A percentile compares a stretch with the other conserved stretches of the same genome.
phyloP scores from a whole-genome alignment of 2,329 filamentous ascomycete species.

The Botryotinia globosa region DNA sequence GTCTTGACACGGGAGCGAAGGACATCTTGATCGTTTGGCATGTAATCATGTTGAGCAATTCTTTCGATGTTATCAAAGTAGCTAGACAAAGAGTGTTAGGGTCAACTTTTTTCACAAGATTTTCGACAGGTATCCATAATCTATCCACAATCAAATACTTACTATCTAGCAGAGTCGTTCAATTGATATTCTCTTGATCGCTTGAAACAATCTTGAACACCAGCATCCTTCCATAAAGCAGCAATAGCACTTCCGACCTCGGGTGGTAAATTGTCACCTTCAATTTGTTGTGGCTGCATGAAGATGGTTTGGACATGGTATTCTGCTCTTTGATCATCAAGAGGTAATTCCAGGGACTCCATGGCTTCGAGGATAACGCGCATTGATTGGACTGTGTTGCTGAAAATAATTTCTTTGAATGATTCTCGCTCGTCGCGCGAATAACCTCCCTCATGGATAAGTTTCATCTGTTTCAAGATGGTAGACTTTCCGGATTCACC shows the following conservation, averaged over 20 bases:
- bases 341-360: slow-evolving; percentile 77
- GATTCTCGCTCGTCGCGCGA: slow-evolving; percentile 93
- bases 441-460: slow-evolving; percentile 98
- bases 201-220: slow-evolving; percentile 86
- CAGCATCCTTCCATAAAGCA: slow-evolving; percentile 76
- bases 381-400: slow-evolving; percentile 91
- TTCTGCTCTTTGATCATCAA: slow-evolving; percentile 57
- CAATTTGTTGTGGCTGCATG: slow-evolving; percentile 57
- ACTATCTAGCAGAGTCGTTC: slow-evolving; percentile 96
- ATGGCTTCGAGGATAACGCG: slow-evolving; percentile 89
- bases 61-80: slow-evolving; percentile 80
- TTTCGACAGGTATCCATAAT: neutral
- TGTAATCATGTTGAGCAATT: slow-evolving; percentile 72
- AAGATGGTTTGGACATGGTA: slow-evolving; percentile 40
- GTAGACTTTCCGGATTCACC: slow-evolving; percentile 97
- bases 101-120: neutral
- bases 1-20: slow-evolving; percentile 87
- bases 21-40: slow-evolving; percentile 92
- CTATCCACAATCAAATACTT: slow-evolving; percentile 41
- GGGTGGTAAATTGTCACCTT: slow-evolving; percentile 75
- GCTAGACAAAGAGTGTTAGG: slow-evolving; percentile 46
- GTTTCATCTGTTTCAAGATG: slow-evolving; percentile 97
- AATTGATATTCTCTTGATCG: slow-evolving; percentile 83
- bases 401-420: slow-evolving; percentile 94
- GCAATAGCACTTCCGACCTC: slow-evolving; percentile 81